Percentiles rank a stretch among this genome's conserved stretches.
Conservation (phyloP, 2,329 filamentous ascomycete species). For the Periconia sp. region DNA sequence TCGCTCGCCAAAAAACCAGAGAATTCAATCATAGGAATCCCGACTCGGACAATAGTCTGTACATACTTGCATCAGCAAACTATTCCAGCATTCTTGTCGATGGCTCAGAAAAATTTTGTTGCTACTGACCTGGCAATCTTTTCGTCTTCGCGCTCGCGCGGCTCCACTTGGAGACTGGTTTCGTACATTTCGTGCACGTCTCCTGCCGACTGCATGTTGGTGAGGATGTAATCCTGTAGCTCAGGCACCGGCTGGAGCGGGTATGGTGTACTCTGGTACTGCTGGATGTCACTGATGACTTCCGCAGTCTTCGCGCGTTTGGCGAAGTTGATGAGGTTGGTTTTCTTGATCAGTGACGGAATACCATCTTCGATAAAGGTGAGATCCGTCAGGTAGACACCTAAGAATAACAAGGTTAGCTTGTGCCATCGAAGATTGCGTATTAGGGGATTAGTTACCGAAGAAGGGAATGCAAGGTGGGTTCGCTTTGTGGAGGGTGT, state of each 20-base stretch:
- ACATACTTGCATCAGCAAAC: constrained; percentile 18
- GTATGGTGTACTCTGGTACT: constrained; percentile 98
- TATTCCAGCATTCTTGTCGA: constrained; percentile 7
- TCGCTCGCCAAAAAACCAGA: not conserved
- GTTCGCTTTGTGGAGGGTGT: constrained; percentile 87
- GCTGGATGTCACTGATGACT: constrained; percentile 97
- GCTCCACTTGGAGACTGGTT: constrained; percentile 89
- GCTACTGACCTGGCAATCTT: constrained; percentile 91
- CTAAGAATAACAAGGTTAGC: constrained; percentile 50
- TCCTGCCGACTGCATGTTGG: constrained; percentile 91
- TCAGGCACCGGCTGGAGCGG: constrained; percentile 85
- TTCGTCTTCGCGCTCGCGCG: constrained; percentile 94
- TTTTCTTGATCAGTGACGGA: constrained; percentile 93
- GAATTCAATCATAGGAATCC: constrained; percentile 53
- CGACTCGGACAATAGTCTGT: constrained; percentile 57
- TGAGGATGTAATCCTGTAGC: constrained; percentile 93
- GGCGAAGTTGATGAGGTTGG: constrained; percentile 96
- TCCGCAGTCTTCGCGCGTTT: constrained; percentile 98
- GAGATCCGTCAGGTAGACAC: constrained; percentile 94
- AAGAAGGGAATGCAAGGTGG: constrained; percentile 98
- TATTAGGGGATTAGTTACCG: constrained; percentile 58
- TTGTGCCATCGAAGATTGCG: not conserved
- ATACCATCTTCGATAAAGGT: constrained; percentile 99
- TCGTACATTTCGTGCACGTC: constrained; percentile 99
- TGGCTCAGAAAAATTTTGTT: constrained; percentile 1